Evolutionary conservation across 352 stramenopile genomes (phyloP).

Genomic region (Globisporangium megalacanthum): DNA sequence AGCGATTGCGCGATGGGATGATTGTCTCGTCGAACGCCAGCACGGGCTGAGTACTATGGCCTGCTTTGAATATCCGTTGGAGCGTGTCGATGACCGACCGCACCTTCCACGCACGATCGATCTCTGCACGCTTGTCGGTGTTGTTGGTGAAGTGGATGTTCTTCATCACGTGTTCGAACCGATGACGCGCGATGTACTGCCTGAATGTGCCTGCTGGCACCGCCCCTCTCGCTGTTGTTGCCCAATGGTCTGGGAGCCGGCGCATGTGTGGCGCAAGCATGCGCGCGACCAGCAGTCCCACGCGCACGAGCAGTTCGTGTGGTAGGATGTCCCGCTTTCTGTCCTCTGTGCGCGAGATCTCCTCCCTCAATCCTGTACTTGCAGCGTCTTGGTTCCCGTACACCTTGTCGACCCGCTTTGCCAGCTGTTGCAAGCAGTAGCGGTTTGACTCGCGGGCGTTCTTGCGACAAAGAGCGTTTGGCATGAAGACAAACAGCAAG

Average conservation of each 20-base stretch:
- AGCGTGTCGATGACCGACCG: conserved; percentile 3
- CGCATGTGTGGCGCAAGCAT: not conserved
- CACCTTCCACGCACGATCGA: conserved; percentile 14
- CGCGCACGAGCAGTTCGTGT: not conserved
- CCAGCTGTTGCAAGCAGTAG: not conserved
- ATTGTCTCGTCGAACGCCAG: conserved; percentile 8
- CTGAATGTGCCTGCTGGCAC: no score
- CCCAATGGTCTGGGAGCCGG: not conserved
- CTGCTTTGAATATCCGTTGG: conserved; percentile 3
- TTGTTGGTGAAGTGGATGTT: no score
- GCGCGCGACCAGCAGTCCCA: not conserved
- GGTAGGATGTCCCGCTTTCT: not conserved
- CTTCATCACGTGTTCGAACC: no score
- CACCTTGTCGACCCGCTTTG: not conserved
- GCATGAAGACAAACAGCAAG: not conserved
- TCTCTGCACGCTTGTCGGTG: not conserved
- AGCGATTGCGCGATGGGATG: not conserved
- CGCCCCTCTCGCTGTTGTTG: not conserved
- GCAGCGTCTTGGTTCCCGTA: not conserved
- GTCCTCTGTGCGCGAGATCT: not conserved
- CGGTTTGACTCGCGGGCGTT: not conserved
- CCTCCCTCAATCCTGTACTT: not conserved
- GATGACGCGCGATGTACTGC: no score
- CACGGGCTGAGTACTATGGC: not conserved
- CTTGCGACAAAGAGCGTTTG: not conserved